Conservation (phyloP, 345 rosid genomes). For the rapeseed (Brassica napus) region DNA sequence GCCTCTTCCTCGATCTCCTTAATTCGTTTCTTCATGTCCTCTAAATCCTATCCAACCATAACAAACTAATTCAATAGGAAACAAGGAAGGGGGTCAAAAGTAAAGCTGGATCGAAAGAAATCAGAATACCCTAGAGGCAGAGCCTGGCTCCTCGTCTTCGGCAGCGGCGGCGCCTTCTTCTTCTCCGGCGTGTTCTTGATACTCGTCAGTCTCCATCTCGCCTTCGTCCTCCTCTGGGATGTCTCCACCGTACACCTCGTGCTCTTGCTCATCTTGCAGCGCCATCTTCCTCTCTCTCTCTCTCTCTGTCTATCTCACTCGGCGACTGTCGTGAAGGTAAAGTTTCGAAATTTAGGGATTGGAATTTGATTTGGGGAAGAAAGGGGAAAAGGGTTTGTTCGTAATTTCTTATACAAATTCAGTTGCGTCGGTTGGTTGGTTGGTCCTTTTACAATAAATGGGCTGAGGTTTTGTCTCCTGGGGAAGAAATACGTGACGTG, state of each 20-base stretch:
- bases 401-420: conserved; percentile 13
- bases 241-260: conserved; percentile 86
- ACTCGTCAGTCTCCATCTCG: conserved; percentile 62
- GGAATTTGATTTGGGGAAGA: conserved; percentile 21
- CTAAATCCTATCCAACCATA: conserved; percentile 65
- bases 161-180: conserved; percentile 32
- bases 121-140: conserved; percentile 57
- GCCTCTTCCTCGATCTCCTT: conserved; percentile 99
- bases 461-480: background rate
- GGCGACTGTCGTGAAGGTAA: conserved; percentile 29
- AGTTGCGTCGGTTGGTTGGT: background rate
- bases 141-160: conserved; percentile 49
- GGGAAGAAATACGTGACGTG: background rate
- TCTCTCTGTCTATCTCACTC: conserved; percentile 25
- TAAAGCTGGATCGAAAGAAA: conserved; percentile 19
- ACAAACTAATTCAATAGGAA: background rate
- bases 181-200: conserved; percentile 9
- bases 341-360: conserved; percentile 34
- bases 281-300: conserved; percentile 41
- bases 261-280: conserved; percentile 71
- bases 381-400: background rate
- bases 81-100: background rate
- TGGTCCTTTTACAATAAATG: background rate
- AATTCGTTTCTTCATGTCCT: conserved; percentile 94
- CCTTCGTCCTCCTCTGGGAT: conserved; percentile 72